phyloP scores from a whole-genome alignment of 176 grass and related monocot species.

The maize (Zea mays) region DNA sequence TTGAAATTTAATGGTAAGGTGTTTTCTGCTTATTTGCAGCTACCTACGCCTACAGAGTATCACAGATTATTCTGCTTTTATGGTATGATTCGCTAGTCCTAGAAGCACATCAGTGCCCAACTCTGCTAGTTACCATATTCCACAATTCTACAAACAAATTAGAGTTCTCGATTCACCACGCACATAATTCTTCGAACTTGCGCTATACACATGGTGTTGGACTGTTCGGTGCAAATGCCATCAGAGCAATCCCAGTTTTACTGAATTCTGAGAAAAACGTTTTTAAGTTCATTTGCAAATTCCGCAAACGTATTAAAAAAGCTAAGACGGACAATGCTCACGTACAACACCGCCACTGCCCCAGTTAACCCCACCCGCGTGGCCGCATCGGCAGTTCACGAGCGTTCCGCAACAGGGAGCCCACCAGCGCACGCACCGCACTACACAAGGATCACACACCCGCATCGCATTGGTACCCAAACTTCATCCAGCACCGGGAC shows the following conservation, averaged over 20 bases:
- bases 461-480: constrained; percentile 26
- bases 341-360: not conserved
- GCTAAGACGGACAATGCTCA: not conserved
- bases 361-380: not conserved
- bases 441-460: constrained; percentile 22
- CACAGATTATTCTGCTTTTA: not conserved
- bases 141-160: constrained; percentile 1
- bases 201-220: not conserved
- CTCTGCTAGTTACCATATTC: not conserved
- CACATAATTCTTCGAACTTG: not conserved
- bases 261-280: not conserved
- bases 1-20: not conserved
- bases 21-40: not conserved
- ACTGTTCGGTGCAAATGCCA: not conserved
- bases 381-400: not conserved
- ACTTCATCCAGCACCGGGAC: not conserved
- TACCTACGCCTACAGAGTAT: not conserved
- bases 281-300: not conserved
- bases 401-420: not conserved
- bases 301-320: not conserved
- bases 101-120: not conserved
- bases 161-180: not conserved
- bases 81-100: not conserved
- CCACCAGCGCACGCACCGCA: not conserved
- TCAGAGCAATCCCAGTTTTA: constrained; percentile 5